These are phyloP conservation scores for Aureobasidium lini DNA, from an alignment of 2,329 filamentous ascomycete genomes.

Conservation along the genomic window DNA sequence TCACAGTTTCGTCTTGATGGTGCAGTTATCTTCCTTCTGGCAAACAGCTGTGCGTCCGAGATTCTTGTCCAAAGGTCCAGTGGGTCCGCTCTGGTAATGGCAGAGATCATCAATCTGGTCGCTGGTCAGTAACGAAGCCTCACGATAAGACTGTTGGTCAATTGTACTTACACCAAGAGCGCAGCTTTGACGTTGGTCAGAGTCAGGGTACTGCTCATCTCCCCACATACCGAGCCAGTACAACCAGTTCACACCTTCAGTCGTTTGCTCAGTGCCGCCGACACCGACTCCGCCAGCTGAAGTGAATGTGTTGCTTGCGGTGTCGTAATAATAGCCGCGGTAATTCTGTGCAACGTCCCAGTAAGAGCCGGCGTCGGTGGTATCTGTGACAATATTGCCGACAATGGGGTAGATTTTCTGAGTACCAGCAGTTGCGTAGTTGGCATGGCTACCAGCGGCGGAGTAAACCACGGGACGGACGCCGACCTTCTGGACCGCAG, in stretches of 20 bases:
- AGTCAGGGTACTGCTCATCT: slow-evolving; percentile 4
- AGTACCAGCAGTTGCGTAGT: neutral
- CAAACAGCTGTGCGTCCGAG: neutral
- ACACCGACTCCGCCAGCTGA: neutral
- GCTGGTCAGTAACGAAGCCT: neutral
- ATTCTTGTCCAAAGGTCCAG: slow-evolving; percentile 3
- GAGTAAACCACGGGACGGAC: neutral
- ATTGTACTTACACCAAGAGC: neutral
- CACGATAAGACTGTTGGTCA: no score
- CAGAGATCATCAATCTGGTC: slow-evolving; percentile 3
- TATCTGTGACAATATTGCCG: slow-evolving; percentile 4
- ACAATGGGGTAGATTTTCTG: neutral
- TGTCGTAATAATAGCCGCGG: neutral
- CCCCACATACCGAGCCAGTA: slow-evolving; percentile 7
- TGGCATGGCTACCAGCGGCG: neutral
- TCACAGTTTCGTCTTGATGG: neutral
- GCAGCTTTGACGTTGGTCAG: slow-evolving; percentile 4
- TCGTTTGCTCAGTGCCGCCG: neutral
- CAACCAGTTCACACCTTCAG: slow-evolving; percentile 1
- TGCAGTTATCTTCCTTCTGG: neutral
- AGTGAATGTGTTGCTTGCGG: neutral
- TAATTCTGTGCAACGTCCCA: slow-evolving; percentile 9
- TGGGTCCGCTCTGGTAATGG: slow-evolving; percentile 7
- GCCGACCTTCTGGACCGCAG: slow-evolving; percentile 1
- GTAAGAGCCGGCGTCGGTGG: neutral